Percentiles rank a stretch among this genome's conserved stretches.
Conservation (phyloP, 2,329 filamentous ascomycete species). For the Hortaea sp. region DNA sequence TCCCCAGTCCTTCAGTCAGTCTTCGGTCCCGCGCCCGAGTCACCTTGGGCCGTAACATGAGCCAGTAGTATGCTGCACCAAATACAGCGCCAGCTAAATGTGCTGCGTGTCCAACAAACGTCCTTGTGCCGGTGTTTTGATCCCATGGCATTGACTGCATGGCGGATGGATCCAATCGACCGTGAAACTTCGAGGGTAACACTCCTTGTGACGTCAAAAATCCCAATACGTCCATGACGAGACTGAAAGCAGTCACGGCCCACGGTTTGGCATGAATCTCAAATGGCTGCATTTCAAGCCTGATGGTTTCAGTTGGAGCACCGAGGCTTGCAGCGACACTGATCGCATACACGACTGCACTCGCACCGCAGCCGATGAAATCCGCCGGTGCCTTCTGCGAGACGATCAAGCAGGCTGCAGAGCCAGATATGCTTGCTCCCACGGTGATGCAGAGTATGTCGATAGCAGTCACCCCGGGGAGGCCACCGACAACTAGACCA, state of each 20-base stretch:
- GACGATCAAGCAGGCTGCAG: neutral
- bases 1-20: no score
- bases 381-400: neutral
- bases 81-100: slow-evolving; percentile 6
- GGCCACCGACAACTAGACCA: neutral
- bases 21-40: no score
- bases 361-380: neutral
- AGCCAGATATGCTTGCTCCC: neutral
- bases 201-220: no score
- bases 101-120: slow-evolving; percentile 1
- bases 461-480: neutral
- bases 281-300: neutral
- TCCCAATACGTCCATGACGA: no score
- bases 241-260: neutral
- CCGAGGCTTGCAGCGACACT: neutral
- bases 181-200: neutral
- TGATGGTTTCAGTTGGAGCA: neutral
- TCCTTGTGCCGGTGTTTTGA: neutral
- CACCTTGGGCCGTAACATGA: slow-evolving; percentile 22
- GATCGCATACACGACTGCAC: slow-evolving; percentile 1
- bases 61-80: slow-evolving; percentile 5
- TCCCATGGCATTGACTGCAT: neutral
- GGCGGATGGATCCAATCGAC: neutral
- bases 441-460: neutral
- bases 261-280: neutral